Evolutionary conservation across 2,329 filamentous ascomycete species (phyloP), one percentile per base, ranked within the genome.

Genomic region (Chaetomiaceae sp.): DNA sequence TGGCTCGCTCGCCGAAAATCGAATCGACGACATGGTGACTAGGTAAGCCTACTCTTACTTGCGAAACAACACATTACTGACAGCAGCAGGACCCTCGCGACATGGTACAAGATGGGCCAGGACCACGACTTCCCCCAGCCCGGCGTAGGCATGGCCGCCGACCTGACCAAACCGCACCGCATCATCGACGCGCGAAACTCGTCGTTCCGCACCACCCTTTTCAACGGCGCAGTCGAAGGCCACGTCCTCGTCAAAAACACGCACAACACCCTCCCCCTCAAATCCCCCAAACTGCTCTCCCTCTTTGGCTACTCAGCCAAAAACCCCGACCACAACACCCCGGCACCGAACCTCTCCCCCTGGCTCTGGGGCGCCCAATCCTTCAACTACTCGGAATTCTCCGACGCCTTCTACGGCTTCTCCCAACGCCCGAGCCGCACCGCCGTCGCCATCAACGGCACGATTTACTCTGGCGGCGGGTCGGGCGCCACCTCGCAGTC

Each of bases 161-260:
- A 76, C 48, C 66, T 82, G 3, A 71, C 72, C 0, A 65, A 71
- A 34, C 76, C 77, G 2, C 83, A 85, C 55, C 58, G 62, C 0
- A 69, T 77, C 19, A 70, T 85, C 8, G 78, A 85, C 59, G 82
- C 76, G 2, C 72, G 79, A 20, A 77, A 85, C 63, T 65, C 72
- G 12, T 68, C 71, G 1, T 70, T 69, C 36, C 69, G 66, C 43
- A 61, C 67, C 46, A 64, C 68, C 0, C 65, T 83, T 0, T 63
- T 84, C 0, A 71, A 80, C n/a, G 79, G 80, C 3, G 82, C 81
- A 0, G 69, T 83, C 4, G 82, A 85, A 60, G 82, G 83, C 4
- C 81, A 84, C 50, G 83, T 86, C 1, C 72, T 86, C 0, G 73
- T 86, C 27, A 87, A 86, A 65, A 86, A 87, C 63, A 68, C 64